These are phyloP conservation scores for Ceratocystis cubensis DNA, from an alignment of 2,329 filamentous ascomycete species.

Conservation along the genomic window DNA sequence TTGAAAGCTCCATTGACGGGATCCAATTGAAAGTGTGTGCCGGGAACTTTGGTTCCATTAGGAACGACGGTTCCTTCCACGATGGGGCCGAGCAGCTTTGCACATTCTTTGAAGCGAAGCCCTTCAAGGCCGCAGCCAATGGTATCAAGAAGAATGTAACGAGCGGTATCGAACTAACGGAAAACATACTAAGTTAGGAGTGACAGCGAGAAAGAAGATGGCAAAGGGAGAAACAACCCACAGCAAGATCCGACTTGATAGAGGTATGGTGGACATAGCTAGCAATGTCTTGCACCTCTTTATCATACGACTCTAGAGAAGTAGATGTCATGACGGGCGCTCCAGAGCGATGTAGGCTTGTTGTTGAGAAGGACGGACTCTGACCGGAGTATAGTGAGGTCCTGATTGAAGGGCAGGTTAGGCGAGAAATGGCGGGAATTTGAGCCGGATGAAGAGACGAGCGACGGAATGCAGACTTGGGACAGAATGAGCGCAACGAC, in stretches of 20 bases:
- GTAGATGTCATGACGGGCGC: conserved; percentile 39
- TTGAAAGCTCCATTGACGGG: conserved; percentile 96
- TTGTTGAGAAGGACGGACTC: conserved; percentile 34
- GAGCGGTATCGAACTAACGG: conserved; percentile 76
- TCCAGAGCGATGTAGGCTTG: conserved; percentile 25
- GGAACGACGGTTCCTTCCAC: conserved; percentile 85
- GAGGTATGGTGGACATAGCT: conserved; percentile 87
- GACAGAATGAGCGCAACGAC: neutral
- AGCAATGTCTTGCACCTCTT: conserved; percentile 90
- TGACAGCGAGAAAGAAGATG: neutral
- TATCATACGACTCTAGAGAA: conserved; percentile 55
- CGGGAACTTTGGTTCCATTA: conserved; percentile 80
- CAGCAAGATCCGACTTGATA: conserved; percentile 82
- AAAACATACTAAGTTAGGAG: neutral
- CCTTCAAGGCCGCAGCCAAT: conserved; percentile 94
- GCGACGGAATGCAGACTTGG: conserved; percentile 1
- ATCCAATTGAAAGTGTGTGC: conserved; percentile 87
- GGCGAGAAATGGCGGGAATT: neutral
- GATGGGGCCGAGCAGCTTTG: conserved; percentile 82
- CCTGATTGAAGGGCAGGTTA: neutral
- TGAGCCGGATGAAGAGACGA: neutral
- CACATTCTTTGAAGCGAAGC: conserved; percentile 88
- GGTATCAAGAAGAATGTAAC: conserved; percentile 93
- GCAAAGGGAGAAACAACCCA: conserved; percentile 37
- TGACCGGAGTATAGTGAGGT: conserved; percentile 20